Evolutionary conservation across 305 asterid species (phyloP), one percentile per base, ranked within the genome.

Genomic region (Coffea humblotiana): DNA sequence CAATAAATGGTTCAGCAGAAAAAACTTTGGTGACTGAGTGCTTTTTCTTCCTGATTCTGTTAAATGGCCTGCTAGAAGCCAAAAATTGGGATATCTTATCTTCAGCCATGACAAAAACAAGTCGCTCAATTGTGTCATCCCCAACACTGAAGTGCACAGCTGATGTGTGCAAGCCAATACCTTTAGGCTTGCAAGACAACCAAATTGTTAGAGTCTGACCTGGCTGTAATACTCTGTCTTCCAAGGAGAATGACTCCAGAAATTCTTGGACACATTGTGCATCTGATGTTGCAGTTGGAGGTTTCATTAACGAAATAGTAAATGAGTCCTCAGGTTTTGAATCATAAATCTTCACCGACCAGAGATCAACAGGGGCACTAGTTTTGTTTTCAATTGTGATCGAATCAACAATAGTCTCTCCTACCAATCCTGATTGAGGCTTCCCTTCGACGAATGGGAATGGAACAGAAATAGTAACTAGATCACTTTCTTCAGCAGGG

Each of bases 161-260:
- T 32, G 98, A 88, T 12, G 89, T 71, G 82, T 92, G 90, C 84
- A 96, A 74, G 71, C 98, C 99, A 47, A 91, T 88, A 84, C 89
- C 94, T 86, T 94, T 93, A 19, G 98, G 92, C 84, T 96, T 94
- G 88, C 99, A 96, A 16, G 94, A 92, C 64, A 96, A 56, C 98
- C 98, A 96, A 72, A 93, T 58, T 1, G 87, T 91, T 49, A 94
- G 79, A 74, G 87, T 71, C 61, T 84, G 90, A 45, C 85, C 85
- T 0, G 92, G 72, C 75, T 82, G 83, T 18, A 96, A 70, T 58
- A 89, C 82, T 86, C 90, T 86, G 73, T 96, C 98, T 35, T 93
- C 99, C 88, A 96, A 84, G 13, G 88, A 77, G 75, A 83, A 78
- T 16, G 95, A 74, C 85, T 92, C 98, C 82, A 90, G 19, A 67